A percentile compares a stretch with the other conserved stretches of the same genome.
These are phyloP conservation scores for Tetracentron sinense DNA, from an alignment of 164 flowering plant genomes.

Conservation along the genomic window DNA sequence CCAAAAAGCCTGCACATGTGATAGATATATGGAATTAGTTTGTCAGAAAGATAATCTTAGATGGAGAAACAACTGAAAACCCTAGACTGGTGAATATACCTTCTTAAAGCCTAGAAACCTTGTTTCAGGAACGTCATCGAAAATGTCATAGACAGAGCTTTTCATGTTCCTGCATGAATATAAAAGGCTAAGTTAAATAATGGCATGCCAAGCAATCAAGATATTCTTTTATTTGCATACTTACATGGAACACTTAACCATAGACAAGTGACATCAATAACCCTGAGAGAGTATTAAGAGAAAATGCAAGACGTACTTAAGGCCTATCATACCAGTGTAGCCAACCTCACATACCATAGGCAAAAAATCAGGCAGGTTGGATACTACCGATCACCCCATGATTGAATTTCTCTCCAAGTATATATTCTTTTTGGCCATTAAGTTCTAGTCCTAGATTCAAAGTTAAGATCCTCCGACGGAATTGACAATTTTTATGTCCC, in stretches of 20 bases:
- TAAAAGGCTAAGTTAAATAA: slow-evolving; percentile 1
- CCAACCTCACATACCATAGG: no score
- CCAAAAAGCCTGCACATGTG: slow-evolving; percentile 65
- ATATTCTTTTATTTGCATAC: neutral
- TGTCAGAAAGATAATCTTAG: neutral
- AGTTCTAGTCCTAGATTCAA: no score
- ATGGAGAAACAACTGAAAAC: neutral
- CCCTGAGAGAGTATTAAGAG: no score
- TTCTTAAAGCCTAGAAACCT: slow-evolving; percentile 72
- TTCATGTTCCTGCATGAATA: slow-evolving; percentile 62
- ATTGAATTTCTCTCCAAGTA: no score
- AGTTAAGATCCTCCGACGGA: no score
- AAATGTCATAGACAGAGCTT: slow-evolving; percentile 66
- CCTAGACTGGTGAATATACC: slow-evolving; percentile 34
- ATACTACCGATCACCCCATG: no score
- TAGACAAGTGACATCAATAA: no score
- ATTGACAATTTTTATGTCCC: no score
- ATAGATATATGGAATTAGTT: neutral
- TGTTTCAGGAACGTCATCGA: slow-evolving; percentile 58
- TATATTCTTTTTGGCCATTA: no score
- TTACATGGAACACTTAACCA: neutral
- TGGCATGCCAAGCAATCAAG: neutral
- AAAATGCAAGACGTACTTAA: no score
- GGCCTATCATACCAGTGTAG: no score
- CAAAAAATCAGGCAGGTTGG: neutral